phyloP scores from a whole-genome alignment of 1,284 basidiomycete genomes.

The Mycena sp. region DNA sequence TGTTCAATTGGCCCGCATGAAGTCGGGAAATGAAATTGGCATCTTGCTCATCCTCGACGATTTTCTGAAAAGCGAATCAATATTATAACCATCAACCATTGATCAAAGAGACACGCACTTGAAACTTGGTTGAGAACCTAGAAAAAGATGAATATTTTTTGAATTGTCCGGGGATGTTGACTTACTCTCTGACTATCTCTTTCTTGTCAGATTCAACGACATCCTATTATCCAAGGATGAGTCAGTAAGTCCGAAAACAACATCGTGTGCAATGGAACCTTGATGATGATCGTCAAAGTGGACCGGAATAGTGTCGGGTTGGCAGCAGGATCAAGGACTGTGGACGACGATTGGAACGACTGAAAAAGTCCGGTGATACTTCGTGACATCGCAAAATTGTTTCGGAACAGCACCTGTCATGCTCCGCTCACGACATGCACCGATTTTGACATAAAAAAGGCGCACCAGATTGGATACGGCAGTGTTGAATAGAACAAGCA shows the following conservation, averaged over 20 bases:
- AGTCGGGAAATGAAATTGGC: slow-evolving; percentile 68
- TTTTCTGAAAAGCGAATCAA: background rate
- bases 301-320: slow-evolving; percentile 70
- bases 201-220: slow-evolving; percentile 65
- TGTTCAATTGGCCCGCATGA: slow-evolving; percentile 61
- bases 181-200: slow-evolving; percentile 67
- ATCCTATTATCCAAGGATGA: too few species aligned
- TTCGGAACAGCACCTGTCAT: slow-evolving; percentile 65
- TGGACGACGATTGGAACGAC: slow-evolving; percentile 71
- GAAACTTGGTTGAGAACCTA: slow-evolving; percentile 64
- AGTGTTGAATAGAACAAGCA: slow-evolving; percentile 71
- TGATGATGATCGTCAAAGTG: slow-evolving; percentile 69
- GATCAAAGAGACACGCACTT: slow-evolving; percentile 12
- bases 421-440: background rate
- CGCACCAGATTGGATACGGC: slow-evolving; percentile 70
- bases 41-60: slow-evolving; percentile 64
- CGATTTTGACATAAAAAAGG: background rate
- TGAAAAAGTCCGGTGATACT: slow-evolving; percentile 69
- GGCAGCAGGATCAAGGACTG: slow-evolving; percentile 63
- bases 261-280: too few species aligned
- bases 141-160: background rate
- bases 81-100: too few species aligned
- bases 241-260: too few species aligned
- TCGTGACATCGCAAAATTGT: slow-evolving; percentile 68
- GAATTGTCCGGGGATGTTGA: background rate